A percentile compares a stretch with the other conserved stretches of the same genome.
These are phyloP conservation scores for Actinomortierella wolfii DNA, from an alignment of 371 early-diverging fungal species.

Conservation along the genomic window DNA sequence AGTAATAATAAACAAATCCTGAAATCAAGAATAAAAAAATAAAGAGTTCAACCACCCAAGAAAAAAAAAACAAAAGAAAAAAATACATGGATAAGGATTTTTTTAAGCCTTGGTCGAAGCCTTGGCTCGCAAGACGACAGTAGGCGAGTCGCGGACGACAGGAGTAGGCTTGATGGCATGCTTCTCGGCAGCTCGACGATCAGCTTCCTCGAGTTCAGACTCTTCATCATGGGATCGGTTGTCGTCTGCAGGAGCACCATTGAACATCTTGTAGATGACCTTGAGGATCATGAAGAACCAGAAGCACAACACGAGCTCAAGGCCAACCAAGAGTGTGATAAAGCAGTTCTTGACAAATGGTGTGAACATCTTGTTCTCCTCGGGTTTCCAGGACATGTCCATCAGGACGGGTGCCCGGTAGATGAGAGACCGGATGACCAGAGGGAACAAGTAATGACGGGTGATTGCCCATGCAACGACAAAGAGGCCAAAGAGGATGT, in stretches of 20 bases:
- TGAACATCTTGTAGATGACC: constrained; percentile 68
- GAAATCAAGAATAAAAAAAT: not conserved
- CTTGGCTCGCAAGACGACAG: not conserved
- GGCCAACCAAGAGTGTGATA: constrained; percentile 57
- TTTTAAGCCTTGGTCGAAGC: constrained; percentile 6
- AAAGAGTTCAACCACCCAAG: too few relatives aligned
- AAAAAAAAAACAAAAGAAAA: not conserved
- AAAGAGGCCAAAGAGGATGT: constrained; percentile 77
- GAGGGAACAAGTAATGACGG: constrained; percentile 70
- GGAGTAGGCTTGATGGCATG: constrained; percentile 5
- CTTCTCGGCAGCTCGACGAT: constrained; percentile 16
- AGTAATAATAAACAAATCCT: not conserved
- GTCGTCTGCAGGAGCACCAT: constrained; percentile 69
- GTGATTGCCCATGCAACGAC: constrained; percentile 80
- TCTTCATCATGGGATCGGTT: constrained; percentile 69
- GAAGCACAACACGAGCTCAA: constrained; percentile 75
- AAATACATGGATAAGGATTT: too few relatives aligned
- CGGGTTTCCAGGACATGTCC: constrained; percentile 70
- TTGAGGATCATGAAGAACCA: constrained; percentile 82
- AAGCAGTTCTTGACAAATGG: constrained; percentile 60
- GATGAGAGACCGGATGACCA: constrained; percentile 61
- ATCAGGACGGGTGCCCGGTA: constrained; percentile 58
- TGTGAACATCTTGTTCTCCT: constrained; percentile 60
- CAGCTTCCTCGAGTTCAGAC: constrained; percentile 24
- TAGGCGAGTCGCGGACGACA: not conserved